Conservation (phyloP, 192 early-diverging fungal species). For the Oehlia diaphana region DNA sequence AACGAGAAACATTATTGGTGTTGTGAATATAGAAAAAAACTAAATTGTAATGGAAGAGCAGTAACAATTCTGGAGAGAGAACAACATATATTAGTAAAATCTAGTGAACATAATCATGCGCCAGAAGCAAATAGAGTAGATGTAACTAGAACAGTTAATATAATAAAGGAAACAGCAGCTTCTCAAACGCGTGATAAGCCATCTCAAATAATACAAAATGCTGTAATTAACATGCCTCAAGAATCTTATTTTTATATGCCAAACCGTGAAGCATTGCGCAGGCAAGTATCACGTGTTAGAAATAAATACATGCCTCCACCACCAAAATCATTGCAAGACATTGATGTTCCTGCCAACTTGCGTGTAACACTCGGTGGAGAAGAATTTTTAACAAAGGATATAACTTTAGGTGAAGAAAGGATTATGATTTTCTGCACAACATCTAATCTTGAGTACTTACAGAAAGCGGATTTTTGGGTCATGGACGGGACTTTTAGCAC, state of each 20-base stretch:
- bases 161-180: not conserved
- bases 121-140: not conserved
- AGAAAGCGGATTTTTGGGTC: no score
- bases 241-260: no score
- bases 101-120: no score
- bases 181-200: not conserved
- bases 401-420: no score
- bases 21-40: not conserved
- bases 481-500: no score
- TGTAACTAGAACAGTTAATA: not conserved
- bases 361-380: not conserved
- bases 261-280: no score
- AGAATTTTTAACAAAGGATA: not conserved
- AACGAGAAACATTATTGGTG: not conserved
- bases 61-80: not conserved
- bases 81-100: not conserved
- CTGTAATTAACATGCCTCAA: no score
- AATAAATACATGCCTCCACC: no score
- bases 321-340: not conserved
- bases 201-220: not conserved
- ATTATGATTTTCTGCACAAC: no score
- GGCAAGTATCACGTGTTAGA: no score
- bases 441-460: no score
- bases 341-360: not conserved
- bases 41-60: not conserved